Base-by-base conservation (phyloP, 805 yeast genomes). In the Pichia membranifaciens region DNA sequence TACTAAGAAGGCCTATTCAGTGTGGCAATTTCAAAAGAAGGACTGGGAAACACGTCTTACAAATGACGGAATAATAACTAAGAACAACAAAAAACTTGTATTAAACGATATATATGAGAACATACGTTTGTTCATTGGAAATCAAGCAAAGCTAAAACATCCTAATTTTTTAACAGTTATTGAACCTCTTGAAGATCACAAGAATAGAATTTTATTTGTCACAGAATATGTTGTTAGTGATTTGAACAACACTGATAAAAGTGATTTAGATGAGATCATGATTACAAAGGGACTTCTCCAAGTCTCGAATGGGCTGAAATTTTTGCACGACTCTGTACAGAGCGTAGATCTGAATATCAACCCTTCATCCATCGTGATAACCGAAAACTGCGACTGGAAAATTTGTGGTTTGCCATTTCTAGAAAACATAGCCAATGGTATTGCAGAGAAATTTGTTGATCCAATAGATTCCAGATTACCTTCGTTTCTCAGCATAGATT, bases 371-470 rank as follows among this genome's bases (percentile, higher is more conserved):
- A 72, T 93, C 1, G 76, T 84, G 48, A 76, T 91, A 17, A 90
- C 85, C 54, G 84, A 80, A 35, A 84, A 81, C 54, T 90, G 95
- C 4, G 98, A 93, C 66, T 93, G 99, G 98, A 93, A 91, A 62
- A 62, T 93, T 2, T 76, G 85, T 6, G 97, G 97, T 0, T 74
- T 93, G 52, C 76, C 68, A 58, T 75, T 68, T 62, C 76, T 70
- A 58, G 86, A 70, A 54, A 64, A 38, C 15, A 52, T 74, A 37
- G 64, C 73, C 5, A 68, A 72, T 3, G 69, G 64, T 36, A 76
- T 74, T 15, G 74, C 73, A 4, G 87, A 81, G 47, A 85, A 72
- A 60, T 81, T 73, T 54, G 68, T 87, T 39, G 86, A 87, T 57
- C 84, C 83, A 42, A 74, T 78, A 51, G 89, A 88, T 54, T 82